These are phyloP conservation scores for Scedosporium apiospermum DNA, from an alignment of 2,329 filamentous ascomycete species.

Conservation along the genomic window DNA sequence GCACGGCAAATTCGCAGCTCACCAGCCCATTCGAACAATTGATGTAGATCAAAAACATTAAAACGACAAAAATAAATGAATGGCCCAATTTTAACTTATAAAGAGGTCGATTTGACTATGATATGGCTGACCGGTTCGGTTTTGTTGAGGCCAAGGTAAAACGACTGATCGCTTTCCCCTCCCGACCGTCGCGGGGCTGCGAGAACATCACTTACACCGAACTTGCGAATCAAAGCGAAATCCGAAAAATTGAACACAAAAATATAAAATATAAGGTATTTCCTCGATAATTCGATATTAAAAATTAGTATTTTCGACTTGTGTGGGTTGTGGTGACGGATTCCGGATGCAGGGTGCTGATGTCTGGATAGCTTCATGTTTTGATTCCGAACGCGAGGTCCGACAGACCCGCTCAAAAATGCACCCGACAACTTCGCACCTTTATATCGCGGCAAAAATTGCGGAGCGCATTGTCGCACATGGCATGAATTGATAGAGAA, in stretches of 20 bases:
- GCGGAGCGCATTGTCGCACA: not conserved
- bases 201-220: slow-evolving; percentile 5
- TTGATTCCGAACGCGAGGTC: not conserved
- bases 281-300: not conserved
- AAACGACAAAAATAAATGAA: not conserved
- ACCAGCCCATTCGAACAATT: not conserved
- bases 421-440: not conserved
- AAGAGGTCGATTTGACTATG: not conserved
- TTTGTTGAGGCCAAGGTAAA: not conserved
- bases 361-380: slow-evolving; percentile 7
- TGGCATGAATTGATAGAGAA: not conserved
- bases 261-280: not conserved
- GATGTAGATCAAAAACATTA: not conserved
- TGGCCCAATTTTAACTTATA: not conserved
- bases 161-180: not conserved
- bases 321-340: not conserved
- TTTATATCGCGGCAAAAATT: not conserved
- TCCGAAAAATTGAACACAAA: not conserved
- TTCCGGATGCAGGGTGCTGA: not conserved
- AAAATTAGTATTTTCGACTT: not conserved
- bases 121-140: not conserved
- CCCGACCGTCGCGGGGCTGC: not conserved
- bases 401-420: not conserved
- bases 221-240: not conserved
- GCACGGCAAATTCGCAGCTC: not conserved